These are phyloP conservation scores for Sugiyamaella marilandica DNA, from an alignment of 805 yeast genomes.

Conservation along the genomic window DNA sequence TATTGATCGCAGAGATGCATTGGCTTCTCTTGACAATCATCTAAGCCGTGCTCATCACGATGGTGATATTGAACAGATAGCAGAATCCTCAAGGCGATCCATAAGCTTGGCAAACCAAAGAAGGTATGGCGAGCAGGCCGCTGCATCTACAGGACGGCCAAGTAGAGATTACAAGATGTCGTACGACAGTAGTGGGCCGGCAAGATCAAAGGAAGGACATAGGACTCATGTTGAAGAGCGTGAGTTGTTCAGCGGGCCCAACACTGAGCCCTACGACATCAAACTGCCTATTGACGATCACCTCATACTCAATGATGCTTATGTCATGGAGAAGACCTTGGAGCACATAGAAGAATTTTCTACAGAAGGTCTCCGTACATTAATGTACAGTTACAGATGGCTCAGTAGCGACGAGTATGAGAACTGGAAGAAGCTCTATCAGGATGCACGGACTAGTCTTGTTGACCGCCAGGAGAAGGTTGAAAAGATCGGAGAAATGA, in stretches of 20 bases:
- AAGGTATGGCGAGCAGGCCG: conserved; percentile 21
- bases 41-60: conserved; percentile 24
- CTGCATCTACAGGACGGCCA: conserved; percentile 3
- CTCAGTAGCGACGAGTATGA: conserved; percentile 54
- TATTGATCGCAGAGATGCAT: conserved; percentile 25
- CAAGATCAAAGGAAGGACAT: conserved; percentile 6
- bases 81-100: conserved; percentile 26
- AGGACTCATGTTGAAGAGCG: conserved; percentile 6
- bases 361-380: conserved; percentile 88
- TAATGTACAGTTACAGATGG: conserved; percentile 78
- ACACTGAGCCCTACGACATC: conserved; percentile 1
- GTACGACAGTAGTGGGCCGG: background rate
- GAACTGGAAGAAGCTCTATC: conserved; percentile 62
- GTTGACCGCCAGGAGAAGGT: conserved; percentile 60
- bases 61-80: conserved; percentile 27
- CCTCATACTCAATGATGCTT: conserved; percentile 65
- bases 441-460: conserved; percentile 72
- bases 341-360: conserved; percentile 93
- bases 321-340: conserved; percentile 73
- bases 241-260: background rate
- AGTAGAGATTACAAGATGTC: background rate
- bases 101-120: conserved; percentile 24
- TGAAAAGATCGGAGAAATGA: conserved; percentile 63
- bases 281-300: conserved; percentile 42
- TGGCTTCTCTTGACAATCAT: conserved; percentile 26